Evolutionary conservation across 495 filamentous ascomycete genomes (phyloP).

Genomic region (Lepidopterella palustris): DNA sequence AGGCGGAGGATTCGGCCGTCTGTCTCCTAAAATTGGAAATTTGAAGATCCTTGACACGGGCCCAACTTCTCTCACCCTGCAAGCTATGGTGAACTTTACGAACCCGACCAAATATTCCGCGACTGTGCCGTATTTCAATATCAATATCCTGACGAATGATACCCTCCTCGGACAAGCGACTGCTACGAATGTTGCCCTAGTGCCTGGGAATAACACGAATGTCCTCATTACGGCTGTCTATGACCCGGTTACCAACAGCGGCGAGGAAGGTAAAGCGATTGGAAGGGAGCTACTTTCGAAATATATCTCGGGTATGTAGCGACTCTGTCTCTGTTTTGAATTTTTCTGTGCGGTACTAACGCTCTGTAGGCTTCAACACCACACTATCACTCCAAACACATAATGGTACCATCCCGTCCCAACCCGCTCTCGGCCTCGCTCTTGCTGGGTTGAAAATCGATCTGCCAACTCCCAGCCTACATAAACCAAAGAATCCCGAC

Average conservation of each 20-base stretch:
- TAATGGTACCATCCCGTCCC: constrained; percentile 60
- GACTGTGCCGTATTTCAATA: constrained; percentile 66
- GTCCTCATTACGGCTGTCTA: constrained; percentile 63
- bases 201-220: constrained; percentile 64
- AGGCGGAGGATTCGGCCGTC: constrained; percentile 43
- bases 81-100: constrained; percentile 67
- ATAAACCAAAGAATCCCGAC: constrained; percentile 44
- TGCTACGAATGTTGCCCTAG: constrained; percentile 52
- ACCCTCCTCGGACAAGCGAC: constrained; percentile 69
- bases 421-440: constrained; percentile 64
- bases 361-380: constrained; percentile 59
- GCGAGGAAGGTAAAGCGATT: constrained; percentile 49
- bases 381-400: constrained; percentile 67
- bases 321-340: neutral
- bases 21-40: constrained; percentile 56
- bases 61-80: constrained; percentile 57
- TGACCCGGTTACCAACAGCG: constrained; percentile 60
- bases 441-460: constrained; percentile 62
- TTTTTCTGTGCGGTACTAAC: neutral
- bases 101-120: constrained; percentile 87
- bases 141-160: constrained; percentile 66
- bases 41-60: constrained; percentile 65
- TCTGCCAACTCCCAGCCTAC: constrained; percentile 61
- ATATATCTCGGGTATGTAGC: constrained; percentile 69
- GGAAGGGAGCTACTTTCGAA: constrained; percentile 71